phyloP scores from a whole-genome alignment of 768 basidiomycete species.

The Mycena indigotica region DNA sequence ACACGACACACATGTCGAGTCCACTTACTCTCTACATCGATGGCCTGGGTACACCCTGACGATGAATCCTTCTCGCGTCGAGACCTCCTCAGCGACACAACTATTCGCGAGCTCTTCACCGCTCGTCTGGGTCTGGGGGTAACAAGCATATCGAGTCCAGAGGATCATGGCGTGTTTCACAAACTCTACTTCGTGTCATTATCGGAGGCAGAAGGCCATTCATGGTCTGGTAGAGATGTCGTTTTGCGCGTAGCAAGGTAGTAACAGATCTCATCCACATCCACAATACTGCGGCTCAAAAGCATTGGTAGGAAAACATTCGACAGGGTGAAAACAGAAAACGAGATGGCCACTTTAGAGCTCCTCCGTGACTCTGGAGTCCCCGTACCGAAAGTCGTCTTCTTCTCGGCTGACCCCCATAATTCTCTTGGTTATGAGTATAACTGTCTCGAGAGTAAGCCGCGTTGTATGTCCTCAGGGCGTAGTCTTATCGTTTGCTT shows the following conservation, averaged over 20 bases:
- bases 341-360: slow-evolving; percentile 14
- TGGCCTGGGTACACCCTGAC: slow-evolving; percentile 10
- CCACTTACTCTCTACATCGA: neutral
- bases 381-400: slow-evolving; percentile 15
- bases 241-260: slow-evolving; percentile 17
- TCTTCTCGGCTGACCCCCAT: slow-evolving; percentile 12
- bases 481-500: neutral
- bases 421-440: slow-evolving; percentile 18
- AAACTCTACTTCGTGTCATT: slow-evolving; percentile 20
- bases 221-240: slow-evolving; percentile 19
- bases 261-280: neutral
- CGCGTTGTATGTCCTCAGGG: neutral
- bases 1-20: neutral
- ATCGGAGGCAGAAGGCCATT: neutral
- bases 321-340: slow-evolving; percentile 15
- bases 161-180: slow-evolving; percentile 15
- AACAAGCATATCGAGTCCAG: slow-evolving; percentile 4
- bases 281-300: neutral
- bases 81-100: slow-evolving; percentile 8
- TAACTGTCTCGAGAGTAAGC: slow-evolving; percentile 19
- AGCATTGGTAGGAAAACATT: slow-evolving; percentile 4
- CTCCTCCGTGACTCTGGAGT: slow-evolving; percentile 6
- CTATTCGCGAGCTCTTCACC: slow-evolving; percentile 8
- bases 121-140: slow-evolving; percentile 7
- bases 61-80: slow-evolving; percentile 14